A percentile compares a stretch with the other conserved stretches of the same genome.
phyloP scores from a whole-genome alignment of 345 rosid genomes.

The Eutrema japonicum region DNA sequence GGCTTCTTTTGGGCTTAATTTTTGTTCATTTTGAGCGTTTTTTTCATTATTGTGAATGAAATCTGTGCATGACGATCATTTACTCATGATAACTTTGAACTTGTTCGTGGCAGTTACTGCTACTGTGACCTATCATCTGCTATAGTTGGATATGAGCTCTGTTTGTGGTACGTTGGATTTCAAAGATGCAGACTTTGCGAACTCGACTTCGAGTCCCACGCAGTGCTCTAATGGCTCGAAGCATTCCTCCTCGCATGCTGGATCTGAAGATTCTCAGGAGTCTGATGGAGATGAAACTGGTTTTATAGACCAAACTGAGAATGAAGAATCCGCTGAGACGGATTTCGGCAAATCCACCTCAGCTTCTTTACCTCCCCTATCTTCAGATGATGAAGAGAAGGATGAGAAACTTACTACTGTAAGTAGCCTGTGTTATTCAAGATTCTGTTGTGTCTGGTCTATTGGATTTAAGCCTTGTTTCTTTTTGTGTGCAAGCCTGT shows the following conservation, averaged over 20 bases:
- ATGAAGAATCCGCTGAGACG: slow-evolving; percentile 41
- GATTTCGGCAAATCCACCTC: slow-evolving; percentile 39
- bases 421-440: slow-evolving; percentile 31
- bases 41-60: neutral
- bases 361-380: slow-evolving; percentile 28
- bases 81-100: slow-evolving; percentile 3
- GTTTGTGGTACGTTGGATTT: slow-evolving; percentile 35
- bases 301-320: slow-evolving; percentile 44
- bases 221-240: slow-evolving; percentile 38
- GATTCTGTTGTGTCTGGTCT: neutral
- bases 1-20: neutral
- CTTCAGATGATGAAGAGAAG: slow-evolving; percentile 46
- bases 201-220: slow-evolving; percentile 26
- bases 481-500: neutral
- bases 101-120: slow-evolving; percentile 36
- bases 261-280: slow-evolving; percentile 46
- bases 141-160: slow-evolving; percentile 53
- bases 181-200: slow-evolving; percentile 46
- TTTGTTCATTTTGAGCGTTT: too few relatives aligned
- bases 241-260: slow-evolving; percentile 16
- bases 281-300: slow-evolving; percentile 50
- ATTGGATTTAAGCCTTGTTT: neutral
- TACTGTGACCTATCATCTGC: slow-evolving; percentile 1
- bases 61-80: neutral
- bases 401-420: slow-evolving; percentile 45